Conservation (phyloP, 768 basidiomycete genomes). For the Paxillus rubicundulus region DNA sequence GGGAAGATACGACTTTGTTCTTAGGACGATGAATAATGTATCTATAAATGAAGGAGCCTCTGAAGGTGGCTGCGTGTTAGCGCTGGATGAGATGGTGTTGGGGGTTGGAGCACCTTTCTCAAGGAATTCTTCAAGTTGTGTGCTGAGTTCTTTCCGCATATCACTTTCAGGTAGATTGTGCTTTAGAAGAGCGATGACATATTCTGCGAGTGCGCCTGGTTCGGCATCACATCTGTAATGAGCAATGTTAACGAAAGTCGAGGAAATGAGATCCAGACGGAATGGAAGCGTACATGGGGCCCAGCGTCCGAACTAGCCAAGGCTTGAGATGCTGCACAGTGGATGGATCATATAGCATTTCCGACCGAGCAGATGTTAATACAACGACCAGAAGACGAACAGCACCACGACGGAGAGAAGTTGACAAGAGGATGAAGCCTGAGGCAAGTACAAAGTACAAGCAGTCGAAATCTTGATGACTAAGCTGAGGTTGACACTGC, state of each 20-base stretch:
- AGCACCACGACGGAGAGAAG: conserved; percentile 1
- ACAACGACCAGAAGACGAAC: conserved; percentile 12
- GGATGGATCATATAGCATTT: conserved; percentile 68
- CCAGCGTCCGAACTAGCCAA: conserved; percentile 86
- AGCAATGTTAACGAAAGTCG: background rate
- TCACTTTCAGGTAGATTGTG: conserved; percentile 83
- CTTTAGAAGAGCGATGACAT: conserved; percentile 89
- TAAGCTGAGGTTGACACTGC: conserved; percentile 32
- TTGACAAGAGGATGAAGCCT: background rate
- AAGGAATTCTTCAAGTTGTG: conserved; percentile 88
- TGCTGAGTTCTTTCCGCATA: conserved; percentile 72
- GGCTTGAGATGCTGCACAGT: conserved; percentile 70
- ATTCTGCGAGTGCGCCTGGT: conserved; percentile 89
- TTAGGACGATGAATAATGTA: conserved; percentile 79
- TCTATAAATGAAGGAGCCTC: conserved; percentile 79
- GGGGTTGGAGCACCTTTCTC: conserved; percentile 65
- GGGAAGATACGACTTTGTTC: conserved; percentile 83
- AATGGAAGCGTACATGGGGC: conserved; percentile 71
- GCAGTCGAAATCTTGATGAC: background rate
- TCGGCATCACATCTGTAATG: conserved; percentile 90
- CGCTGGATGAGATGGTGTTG: background rate
- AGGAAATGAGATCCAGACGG: background rate
- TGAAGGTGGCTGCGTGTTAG: conserved; percentile 24
- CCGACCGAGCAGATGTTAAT: conserved; percentile 1
- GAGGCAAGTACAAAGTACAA: background rate